phyloP scores from a whole-genome alignment of 2,329 filamentous ascomycete genomes.

The Massarina eburnea region DNA sequence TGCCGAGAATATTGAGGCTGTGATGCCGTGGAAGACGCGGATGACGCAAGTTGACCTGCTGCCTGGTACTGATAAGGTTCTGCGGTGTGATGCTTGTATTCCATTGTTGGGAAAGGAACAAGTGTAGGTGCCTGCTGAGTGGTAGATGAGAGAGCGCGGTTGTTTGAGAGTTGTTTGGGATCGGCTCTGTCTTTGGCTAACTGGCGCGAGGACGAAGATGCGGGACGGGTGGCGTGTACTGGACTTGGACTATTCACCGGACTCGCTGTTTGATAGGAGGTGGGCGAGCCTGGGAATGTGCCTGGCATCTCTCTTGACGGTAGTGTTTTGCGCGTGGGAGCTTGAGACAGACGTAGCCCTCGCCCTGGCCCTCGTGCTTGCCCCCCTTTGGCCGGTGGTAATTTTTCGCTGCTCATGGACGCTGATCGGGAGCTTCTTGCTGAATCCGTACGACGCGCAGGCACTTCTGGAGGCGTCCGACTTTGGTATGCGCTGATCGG shows the following conservation, averaged over 20 bases:
- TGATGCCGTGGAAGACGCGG: slow-evolving; percentile 11
- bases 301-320: slow-evolving; percentile 42
- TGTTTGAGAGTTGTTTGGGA: slow-evolving; percentile 11
- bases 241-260: slow-evolving; percentile 8
- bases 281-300: slow-evolving; percentile 33
- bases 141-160: slow-evolving; percentile 23
- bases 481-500: slow-evolving; percentile 47
- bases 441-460: slow-evolving; percentile 34
- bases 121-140: slow-evolving; percentile 23
- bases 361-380: not conserved
- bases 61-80: slow-evolving; percentile 38
- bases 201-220: slow-evolving; percentile 22
- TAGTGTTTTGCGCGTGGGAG: slow-evolving; percentile 35
- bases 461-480: slow-evolving; percentile 40
- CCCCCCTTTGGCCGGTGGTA: slow-evolving; percentile 6
- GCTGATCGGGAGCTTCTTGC: slow-evolving; percentile 49
- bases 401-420: slow-evolving; percentile 34
- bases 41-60: slow-evolving; percentile 28
- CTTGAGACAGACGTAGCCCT: slow-evolving; percentile 10
- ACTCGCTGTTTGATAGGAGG: slow-evolving; percentile 21
- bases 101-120: slow-evolving; percentile 30
- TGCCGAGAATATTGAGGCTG: slow-evolving; percentile 33
- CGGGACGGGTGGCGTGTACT: slow-evolving; percentile 16
- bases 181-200: slow-evolving; percentile 16
- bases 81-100: slow-evolving; percentile 22